phyloP scores from a whole-genome alignment of 768 basidiomycete species.

The Boletus subcaerulescens region DNA sequence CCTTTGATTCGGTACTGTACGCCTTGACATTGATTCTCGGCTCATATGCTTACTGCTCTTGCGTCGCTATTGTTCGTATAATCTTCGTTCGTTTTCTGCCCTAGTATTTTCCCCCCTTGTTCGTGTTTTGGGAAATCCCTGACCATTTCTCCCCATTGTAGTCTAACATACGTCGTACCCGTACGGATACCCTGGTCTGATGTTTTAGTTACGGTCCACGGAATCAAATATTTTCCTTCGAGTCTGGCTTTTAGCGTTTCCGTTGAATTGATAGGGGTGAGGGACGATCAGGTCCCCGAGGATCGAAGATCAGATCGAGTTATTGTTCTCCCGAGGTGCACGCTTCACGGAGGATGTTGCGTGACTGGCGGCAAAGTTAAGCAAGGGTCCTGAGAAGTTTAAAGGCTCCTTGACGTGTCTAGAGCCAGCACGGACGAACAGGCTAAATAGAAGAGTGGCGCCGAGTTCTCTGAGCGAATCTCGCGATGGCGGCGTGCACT shows the following conservation, averaged over 20 bases:
- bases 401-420: slow-evolving; percentile 17
- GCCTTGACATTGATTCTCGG: slow-evolving; percentile 3
- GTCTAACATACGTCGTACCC: slow-evolving; percentile 9
- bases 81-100: slow-evolving; percentile 12
- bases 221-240: neutral
- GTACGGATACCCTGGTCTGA: slow-evolving; percentile 17
- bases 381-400: slow-evolving; percentile 3
- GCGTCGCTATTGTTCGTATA: slow-evolving; percentile 6
- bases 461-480: too few relatives aligned
- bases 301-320: slow-evolving; percentile 31
- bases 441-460: too few relatives aligned
- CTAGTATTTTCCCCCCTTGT: neutral
- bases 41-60: slow-evolving; percentile 10
- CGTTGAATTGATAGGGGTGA: slow-evolving; percentile 19
- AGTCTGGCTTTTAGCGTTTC: too few relatives aligned
- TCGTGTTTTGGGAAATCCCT: neutral
- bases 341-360: slow-evolving; percentile 18
- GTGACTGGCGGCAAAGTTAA: slow-evolving; percentile 5
- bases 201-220: neutral
- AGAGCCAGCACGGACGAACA: too few relatives aligned
- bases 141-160: slow-evolving; percentile 8
- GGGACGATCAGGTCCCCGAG: slow-evolving; percentile 29
- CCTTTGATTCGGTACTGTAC: slow-evolving; percentile 29
- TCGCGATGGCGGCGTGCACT: too few relatives aligned
- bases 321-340: slow-evolving; percentile 16